Evolutionary conservation across 2,329 filamentous ascomycete species (phyloP).

Genomic region (Claviceps africana): DNA sequence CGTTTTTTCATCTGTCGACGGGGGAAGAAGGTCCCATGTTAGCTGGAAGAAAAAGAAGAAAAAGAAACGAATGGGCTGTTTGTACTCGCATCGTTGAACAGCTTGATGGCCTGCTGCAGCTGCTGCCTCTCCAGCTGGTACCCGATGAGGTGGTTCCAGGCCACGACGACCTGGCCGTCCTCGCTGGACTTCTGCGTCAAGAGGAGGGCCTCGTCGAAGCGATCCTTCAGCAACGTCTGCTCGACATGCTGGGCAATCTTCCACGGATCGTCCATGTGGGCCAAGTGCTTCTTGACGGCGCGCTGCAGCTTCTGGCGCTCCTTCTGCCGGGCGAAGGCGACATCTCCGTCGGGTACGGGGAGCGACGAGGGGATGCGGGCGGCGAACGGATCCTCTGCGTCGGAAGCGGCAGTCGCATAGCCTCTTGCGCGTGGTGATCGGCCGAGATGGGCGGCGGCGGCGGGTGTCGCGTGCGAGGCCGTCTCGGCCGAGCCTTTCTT

Average conservation of each 20-base stretch:
- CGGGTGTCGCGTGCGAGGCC: background rate
- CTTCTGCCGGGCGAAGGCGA: slow-evolving; percentile 8
- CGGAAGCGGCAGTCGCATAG: slow-evolving; percentile 6
- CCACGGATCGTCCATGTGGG: slow-evolving; percentile 54
- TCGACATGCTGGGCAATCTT: slow-evolving; percentile 57
- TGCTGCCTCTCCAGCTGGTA: slow-evolving; percentile 49
- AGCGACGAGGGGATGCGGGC: slow-evolving; percentile 12
- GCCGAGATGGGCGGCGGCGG: slow-evolving; percentile 4
- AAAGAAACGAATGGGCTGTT: background rate
- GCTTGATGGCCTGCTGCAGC: slow-evolving; percentile 53
- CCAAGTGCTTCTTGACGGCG: slow-evolving; percentile 40
- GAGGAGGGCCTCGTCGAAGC: slow-evolving; percentile 52
- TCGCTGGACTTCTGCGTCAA: slow-evolving; percentile 58
- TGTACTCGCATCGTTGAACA: slow-evolving; percentile 67
- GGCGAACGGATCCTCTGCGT: slow-evolving; percentile 8
- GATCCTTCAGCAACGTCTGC: slow-evolving; percentile 41
- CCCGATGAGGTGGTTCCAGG: slow-evolving; percentile 79
- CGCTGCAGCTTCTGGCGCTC: slow-evolving; percentile 19
- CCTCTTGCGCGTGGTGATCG: slow-evolving; percentile 4
- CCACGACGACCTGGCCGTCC: slow-evolving; percentile 50
- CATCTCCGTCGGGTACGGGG: slow-evolving; percentile 8
- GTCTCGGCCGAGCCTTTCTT: background rate
- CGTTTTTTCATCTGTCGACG: slow-evolving; percentile 82
- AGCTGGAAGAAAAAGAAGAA: background rate
- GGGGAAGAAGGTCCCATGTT: no score